Evolutionary conservation across 192 early-diverging fungal genomes (phyloP).

Genomic region (Diversispora eburnea): DNA sequence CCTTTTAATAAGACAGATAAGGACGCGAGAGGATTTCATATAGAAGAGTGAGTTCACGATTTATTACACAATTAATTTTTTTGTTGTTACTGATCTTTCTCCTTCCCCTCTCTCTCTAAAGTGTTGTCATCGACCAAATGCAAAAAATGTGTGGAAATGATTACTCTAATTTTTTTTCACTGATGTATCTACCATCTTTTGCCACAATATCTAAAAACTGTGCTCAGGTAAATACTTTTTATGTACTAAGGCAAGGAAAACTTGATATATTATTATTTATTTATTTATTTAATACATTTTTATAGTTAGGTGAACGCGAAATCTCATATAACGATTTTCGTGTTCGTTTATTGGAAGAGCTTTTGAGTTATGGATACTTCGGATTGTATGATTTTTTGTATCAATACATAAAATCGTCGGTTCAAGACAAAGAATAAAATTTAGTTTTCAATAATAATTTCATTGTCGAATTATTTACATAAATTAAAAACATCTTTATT

Average conservation of each 20-base stretch:
- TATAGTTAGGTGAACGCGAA: neutral
- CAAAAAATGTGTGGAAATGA: conserved; percentile 2
- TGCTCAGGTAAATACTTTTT: neutral
- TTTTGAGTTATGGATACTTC: neutral
- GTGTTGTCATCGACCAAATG: conserved; percentile 2
- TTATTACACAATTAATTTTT: neutral
- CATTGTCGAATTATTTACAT: too few species aligned
- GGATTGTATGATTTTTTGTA: conserved; percentile 11
- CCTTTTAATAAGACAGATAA: conserved; percentile 42
- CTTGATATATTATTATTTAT: neutral
- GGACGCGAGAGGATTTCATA: conserved; percentile 37
- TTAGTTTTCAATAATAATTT: too few species aligned
- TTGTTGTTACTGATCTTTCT: neutral
- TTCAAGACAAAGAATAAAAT: too few species aligned
- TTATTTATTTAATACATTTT: neutral
- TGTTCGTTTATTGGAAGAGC: conserved; percentile 11
- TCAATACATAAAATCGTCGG: neutral
- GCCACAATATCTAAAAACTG: conserved; percentile 8
- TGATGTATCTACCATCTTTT: conserved; percentile 14
- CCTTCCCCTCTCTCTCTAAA: neutral
- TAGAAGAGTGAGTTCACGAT: conserved; percentile 38
- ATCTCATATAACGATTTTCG: conserved; percentile 14
- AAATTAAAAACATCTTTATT: too few species aligned
- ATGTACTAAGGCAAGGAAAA: neutral
- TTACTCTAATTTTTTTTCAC: neutral